These are phyloP conservation scores for Primulina tabacum DNA, from an alignment of 257 asterid species.

Conservation along the genomic window DNA sequence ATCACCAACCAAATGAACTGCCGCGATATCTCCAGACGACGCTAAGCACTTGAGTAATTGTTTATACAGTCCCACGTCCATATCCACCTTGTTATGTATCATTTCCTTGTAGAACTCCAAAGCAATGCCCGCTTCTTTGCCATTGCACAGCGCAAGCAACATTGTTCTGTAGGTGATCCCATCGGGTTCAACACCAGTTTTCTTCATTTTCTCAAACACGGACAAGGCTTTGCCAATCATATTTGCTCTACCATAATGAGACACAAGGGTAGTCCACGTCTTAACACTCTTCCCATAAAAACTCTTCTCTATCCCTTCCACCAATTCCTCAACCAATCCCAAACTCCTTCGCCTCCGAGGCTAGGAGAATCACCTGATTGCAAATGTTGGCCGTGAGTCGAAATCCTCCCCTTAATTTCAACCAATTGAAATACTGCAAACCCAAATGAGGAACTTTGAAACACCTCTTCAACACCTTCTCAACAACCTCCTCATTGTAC, in stretches of 20 bases:
- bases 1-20: slow-evolving; percentile 46
- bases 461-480: slow-evolving; percentile 75
- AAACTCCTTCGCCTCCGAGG: slow-evolving; percentile 55
- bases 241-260: slow-evolving; percentile 57
- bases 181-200: slow-evolving; percentile 57
- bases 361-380: slow-evolving; percentile 58
- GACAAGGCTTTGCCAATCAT: slow-evolving; percentile 54
- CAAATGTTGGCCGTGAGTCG: slow-evolving; percentile 49
- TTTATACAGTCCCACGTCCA: slow-evolving; percentile 43
- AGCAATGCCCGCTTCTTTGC: slow-evolving; percentile 58
- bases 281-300: slow-evolving; percentile 46
- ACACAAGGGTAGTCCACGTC: slow-evolving; percentile 74
- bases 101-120: slow-evolving; percentile 77
- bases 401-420: slow-evolving; percentile 47
- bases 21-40: slow-evolving; percentile 42
- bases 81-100: slow-evolving; percentile 41
- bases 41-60: slow-evolving; percentile 63
- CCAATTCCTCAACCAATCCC: slow-evolving; percentile 55
- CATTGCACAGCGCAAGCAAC: slow-evolving; percentile 54
- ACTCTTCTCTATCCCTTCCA: slow-evolving; percentile 57
- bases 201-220: slow-evolving; percentile 70
- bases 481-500: slow-evolving; percentile 56
- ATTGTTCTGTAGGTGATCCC: slow-evolving; percentile 42
- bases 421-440: slow-evolving; percentile 75
- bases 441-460: slow-evolving; percentile 77